Base-by-base conservation (phyloP, 805 yeast species). In the Pichia nanzhaoensis region DNA sequence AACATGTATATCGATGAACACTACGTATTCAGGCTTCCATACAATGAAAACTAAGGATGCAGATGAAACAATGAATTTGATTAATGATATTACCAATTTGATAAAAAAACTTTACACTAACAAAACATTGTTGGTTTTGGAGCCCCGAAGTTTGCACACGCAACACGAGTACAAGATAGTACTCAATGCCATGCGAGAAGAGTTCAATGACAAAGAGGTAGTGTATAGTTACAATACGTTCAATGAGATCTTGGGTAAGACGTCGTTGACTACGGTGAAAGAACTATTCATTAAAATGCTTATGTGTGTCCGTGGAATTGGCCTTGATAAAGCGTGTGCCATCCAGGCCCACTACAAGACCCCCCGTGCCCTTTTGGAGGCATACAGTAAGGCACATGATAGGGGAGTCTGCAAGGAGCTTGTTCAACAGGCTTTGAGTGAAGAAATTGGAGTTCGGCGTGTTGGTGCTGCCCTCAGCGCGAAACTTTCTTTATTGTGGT, bases 241-340 rank as follows among this genome's bases (percentile, higher is more conserved):
- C 59, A 84, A 82, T 54, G 75, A 74, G 5, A 70, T 82, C 28
- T 64, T 93, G 61, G 77, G 82, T 3, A 93, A 93, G 58, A 71
- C 84, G 2, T 77, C 76, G 21, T 66, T 82, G 68, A 68, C 75
- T 56, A 84, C 95, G 0, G 78, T 87, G 0, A 78, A 78, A 38
- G 96, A 91, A 50, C 65, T 87, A 55, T 91, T 80, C 54, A 65
- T 88, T 2, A 69, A 76, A 37, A 79, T 88, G 82, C 71, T 93
- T 19, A 78, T 89, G 83, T 76, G 89, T 3, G 73, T 84, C 2
- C 74, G 77, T 49, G 99, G 98, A 0, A 70, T 93, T 1, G 78
- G 95, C 0, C 64, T 86, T 27, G 97, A 91, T 51, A 88, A 85
- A 58, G 99, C 99, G 0, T 58, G 78, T 9, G 77, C 78, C 7